A percentile compares a stretch with the other conserved stretches of the same genome.
Conservation (phyloP, 331 rosid species). For the Prunus yedoensis region DNA sequence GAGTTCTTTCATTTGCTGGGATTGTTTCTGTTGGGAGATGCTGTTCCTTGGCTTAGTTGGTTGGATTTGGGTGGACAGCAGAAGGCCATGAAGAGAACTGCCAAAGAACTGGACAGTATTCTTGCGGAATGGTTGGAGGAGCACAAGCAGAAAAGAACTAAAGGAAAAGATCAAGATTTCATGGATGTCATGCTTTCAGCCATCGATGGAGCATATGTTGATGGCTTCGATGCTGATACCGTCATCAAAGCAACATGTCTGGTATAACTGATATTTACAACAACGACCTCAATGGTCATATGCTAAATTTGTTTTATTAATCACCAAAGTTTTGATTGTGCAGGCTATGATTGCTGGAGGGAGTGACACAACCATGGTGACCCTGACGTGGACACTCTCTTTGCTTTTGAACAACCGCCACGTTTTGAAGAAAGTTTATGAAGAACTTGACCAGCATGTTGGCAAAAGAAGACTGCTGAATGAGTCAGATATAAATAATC, state of each 20-base stretch:
- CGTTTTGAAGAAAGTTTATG: conserved; percentile 31
- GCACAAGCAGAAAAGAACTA: too few relatives aligned
- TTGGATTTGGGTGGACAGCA: too few relatives aligned
- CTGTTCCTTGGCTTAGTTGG: too few relatives aligned
- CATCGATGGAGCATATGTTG: neutral
- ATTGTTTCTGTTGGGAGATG: too few relatives aligned
- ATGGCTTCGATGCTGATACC: conserved; percentile 23
- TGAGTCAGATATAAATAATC: conserved; percentile 32
- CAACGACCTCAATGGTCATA: too few relatives aligned
- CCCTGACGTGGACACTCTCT: conserved; percentile 27
- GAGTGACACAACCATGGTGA: conserved; percentile 22
- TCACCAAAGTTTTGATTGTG: neutral
- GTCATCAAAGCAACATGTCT: conserved; percentile 29
- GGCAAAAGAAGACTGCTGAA: conserved; percentile 35
- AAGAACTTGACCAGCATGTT: conserved; percentile 38
- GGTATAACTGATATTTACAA: conserved; percentile 11
- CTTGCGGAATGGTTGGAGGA: too few relatives aligned
- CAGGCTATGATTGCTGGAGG: conserved; percentile 26
- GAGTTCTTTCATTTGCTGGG: too few relatives aligned
- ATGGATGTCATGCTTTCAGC: too few relatives aligned
- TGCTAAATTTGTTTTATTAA: neutral
- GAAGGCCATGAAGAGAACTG: too few relatives aligned
- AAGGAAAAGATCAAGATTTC: too few relatives aligned
- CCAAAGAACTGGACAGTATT: too few relatives aligned
- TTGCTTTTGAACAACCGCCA: conserved; percentile 28